A percentile compares a stretch with the other conserved stretches of the same genome.
These are phyloP conservation scores for Neodidymelliopsis sp. DNA, from an alignment of 2,329 filamentous ascomycete species.

Conservation along the genomic window DNA sequence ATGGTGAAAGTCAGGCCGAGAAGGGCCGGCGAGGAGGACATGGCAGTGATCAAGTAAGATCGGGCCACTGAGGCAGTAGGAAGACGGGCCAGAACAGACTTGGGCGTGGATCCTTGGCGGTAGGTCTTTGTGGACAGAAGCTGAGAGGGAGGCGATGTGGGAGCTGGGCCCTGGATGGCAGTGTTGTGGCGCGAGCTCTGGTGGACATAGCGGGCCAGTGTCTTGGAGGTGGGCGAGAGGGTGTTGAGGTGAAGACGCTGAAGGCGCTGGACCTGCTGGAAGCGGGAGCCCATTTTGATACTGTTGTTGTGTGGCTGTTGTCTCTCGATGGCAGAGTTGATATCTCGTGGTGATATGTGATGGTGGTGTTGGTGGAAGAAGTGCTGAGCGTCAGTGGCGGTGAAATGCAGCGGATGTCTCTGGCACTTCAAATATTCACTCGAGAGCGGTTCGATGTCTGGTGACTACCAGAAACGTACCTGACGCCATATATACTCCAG, in stretches of 20 bases:
- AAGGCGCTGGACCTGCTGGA: slow-evolving; percentile 34
- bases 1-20: slow-evolving; percentile 73
- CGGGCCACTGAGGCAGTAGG: slow-evolving; percentile 72
- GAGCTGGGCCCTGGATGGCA: slow-evolving; percentile 33
- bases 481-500: slow-evolving; percentile 35
- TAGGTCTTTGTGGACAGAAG: slow-evolving; percentile 27
- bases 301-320: neutral
- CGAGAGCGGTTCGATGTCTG: slow-evolving; percentile 9
- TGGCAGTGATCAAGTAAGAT: slow-evolving; percentile 71
- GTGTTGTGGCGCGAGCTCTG: slow-evolving; percentile 42
- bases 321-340: neutral
- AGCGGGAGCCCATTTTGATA: slow-evolving; percentile 28
- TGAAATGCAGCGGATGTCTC: neutral
- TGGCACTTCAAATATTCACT: slow-evolving; percentile 8
- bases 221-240: slow-evolving; percentile 28
- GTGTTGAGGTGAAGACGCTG: slow-evolving; percentile 32
- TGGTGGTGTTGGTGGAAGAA: slow-evolving; percentile 5
- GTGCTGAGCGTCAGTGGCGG: neutral
- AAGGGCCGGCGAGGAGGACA: slow-evolving; percentile 74
- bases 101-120: slow-evolving; percentile 20
- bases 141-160: slow-evolving; percentile 23
- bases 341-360: slow-evolving; percentile 5
- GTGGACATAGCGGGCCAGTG: slow-evolving; percentile 40
- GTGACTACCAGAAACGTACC: slow-evolving; percentile 14
- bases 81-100: slow-evolving; percentile 66